These are phyloP conservation scores for Lasiosphaeris hirsuta DNA, from an alignment of 495 filamentous ascomycete species.

Conservation along the genomic window DNA sequence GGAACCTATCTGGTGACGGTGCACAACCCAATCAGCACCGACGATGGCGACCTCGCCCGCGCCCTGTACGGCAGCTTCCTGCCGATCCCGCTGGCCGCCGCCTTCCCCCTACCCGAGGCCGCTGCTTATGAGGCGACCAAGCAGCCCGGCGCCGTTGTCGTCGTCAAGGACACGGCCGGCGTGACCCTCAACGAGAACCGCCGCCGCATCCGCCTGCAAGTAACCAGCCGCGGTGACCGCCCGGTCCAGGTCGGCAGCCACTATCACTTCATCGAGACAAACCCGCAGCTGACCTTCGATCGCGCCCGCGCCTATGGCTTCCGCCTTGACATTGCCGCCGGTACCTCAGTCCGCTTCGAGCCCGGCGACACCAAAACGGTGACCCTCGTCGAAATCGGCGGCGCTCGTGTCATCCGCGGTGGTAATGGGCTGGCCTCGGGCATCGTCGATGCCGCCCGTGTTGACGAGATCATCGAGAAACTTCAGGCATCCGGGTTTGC, in stretches of 20 bases:
- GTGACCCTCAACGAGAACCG: slow-evolving; percentile 73
- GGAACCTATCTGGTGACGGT: slow-evolving; percentile 96
- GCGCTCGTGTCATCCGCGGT: slow-evolving; percentile 75
- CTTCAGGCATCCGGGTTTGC: slow-evolving; percentile 71
- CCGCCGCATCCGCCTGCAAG: slow-evolving; percentile 66
- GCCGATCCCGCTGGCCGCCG: slow-evolving; percentile 64
- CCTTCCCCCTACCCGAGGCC: slow-evolving; percentile 60
- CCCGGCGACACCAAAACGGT: slow-evolving; percentile 93
- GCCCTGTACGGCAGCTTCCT: slow-evolving; percentile 93
- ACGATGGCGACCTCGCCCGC: slow-evolving; percentile 80
- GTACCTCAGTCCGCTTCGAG: slow-evolving; percentile 92
- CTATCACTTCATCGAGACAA: slow-evolving; percentile 95
- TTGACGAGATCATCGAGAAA: slow-evolving; percentile 62
- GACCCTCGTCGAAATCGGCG: slow-evolving; percentile 86
- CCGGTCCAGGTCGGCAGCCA: slow-evolving; percentile 94
- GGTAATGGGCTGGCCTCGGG: slow-evolving; percentile 81
- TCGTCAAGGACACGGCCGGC: slow-evolving; percentile 63
- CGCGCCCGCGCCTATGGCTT: slow-evolving; percentile 80
- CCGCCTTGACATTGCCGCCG: slow-evolving; percentile 84
- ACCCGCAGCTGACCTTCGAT: slow-evolving; percentile 88
- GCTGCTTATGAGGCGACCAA: slow-evolving; percentile 60
- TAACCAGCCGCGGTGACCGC: slow-evolving; percentile 85
- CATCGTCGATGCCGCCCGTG: slow-evolving; percentile 56
- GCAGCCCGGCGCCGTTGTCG: slow-evolving; percentile 76
- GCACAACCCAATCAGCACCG: slow-evolving; percentile 80